Evolutionary conservation across 2,329 filamentous ascomycete species (phyloP), one percentile per base, ranked within the genome.

Genomic region (Ophiocordyceps camponoti-saundersi): DNA sequence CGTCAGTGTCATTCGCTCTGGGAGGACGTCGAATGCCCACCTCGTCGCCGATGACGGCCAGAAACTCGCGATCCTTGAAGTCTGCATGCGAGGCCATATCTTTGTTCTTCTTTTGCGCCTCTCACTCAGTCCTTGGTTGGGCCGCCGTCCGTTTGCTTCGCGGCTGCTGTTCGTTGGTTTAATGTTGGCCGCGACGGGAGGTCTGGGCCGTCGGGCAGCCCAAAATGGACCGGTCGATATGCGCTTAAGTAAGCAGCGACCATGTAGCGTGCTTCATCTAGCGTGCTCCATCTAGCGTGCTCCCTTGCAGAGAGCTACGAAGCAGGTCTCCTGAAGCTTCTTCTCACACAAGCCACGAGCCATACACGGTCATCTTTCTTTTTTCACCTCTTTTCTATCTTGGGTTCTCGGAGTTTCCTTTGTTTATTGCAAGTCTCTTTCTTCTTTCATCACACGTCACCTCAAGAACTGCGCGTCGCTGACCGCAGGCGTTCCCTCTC

Each of bases 11-110:
- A 12, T 13, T 30, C n/a, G 29, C 13, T 29, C 8, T 26, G 22
- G 39, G 18, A 45, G 45, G 12, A 8, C 22, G 7, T 21, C 7
- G 18, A 47, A 16, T 23, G 48, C 64, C 52, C 61, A 86, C 92
- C 79, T 98, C 92, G 65, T 98, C 92, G 46, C 92, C 92, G 61
- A 98, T 98, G 44, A 98, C 90, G 53, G 92, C 92, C 49, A 98
- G 79, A 62, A 98, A 95, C 68, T 98, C 84, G 58, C 92, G 79
- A 67, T 96, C 88, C 69, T 88, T 82, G 65, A 72, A 82, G 54
- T 79, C 75, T 52, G 72, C 68, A 55, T 75, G 69, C 44, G 69
- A 68, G 49, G 72, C 58, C 69, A 73, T 73, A 41, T 39, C 18
- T 18, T 18, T 42, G 50, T 36, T 44, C 15, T 44, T 34, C 18